Evolutionary conservation across 129 eudicot species (phyloP).

Genomic region (Tagetes erecta): DNA sequence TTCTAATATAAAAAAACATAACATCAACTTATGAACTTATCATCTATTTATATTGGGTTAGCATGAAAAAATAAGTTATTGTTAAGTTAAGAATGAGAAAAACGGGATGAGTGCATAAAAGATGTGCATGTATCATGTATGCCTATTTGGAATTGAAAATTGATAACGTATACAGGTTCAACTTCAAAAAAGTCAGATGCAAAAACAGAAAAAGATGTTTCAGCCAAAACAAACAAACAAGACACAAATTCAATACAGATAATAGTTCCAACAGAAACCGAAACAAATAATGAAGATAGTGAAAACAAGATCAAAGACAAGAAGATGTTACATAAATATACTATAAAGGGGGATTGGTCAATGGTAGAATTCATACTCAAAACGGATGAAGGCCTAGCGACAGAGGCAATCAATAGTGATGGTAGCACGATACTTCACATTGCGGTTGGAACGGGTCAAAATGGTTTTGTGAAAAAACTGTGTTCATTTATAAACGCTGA

Average conservation of each 20-base stretch:
- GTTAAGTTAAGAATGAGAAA: no score
- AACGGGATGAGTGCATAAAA: no score
- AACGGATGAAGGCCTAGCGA: background rate
- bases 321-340: background rate
- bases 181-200: no score
- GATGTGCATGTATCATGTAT: no score
- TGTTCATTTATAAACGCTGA: background rate
- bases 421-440: slow-evolving; percentile 21
- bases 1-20: no score
- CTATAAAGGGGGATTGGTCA: slow-evolving; percentile 7
- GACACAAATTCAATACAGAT: background rate
- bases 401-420: background rate
- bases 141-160: no score
- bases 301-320: background rate
- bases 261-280: background rate
- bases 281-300: background rate
- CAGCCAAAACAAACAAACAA: background rate
- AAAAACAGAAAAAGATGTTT: no score
- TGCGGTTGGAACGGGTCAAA: background rate
- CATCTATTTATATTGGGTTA: no score
- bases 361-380: background rate
- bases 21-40: no score
- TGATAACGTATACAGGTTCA: no score
- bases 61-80: no score
- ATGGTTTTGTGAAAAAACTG: background rate